Evolutionary conservation across 805 yeast species (phyloP).

Genomic region (Candida berthetii): DNA sequence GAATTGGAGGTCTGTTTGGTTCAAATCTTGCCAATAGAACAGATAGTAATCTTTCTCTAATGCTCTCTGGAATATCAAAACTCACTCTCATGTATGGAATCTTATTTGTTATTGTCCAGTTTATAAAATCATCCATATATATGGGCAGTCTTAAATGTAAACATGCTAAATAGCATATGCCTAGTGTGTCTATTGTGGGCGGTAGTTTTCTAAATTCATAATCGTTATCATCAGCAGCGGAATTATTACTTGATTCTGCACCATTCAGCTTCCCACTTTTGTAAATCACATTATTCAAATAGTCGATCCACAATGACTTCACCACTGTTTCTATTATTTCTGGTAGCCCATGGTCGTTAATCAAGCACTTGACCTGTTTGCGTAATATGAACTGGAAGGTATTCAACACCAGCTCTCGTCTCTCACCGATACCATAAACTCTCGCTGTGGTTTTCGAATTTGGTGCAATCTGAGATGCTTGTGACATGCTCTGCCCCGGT

Average conservation of each 20-base stretch:
- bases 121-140: slow-evolving; percentile 40
- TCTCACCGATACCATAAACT: slow-evolving; percentile 41
- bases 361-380: slow-evolving; percentile 37
- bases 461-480: slow-evolving; percentile 22
- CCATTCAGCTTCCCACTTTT: not conserved
- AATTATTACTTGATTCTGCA: slow-evolving; percentile 3
- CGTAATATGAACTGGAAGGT: slow-evolving; percentile 46
- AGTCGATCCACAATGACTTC: slow-evolving; percentile 30
- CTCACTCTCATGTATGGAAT: slow-evolving; percentile 43
- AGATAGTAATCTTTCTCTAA: slow-evolving; percentile 32
- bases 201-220: slow-evolving; percentile 6
- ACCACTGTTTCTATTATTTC: slow-evolving; percentile 23
- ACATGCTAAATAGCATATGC: slow-evolving; percentile 46
- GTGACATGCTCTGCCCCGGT: slow-evolving; percentile 34
- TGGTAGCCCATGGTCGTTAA: slow-evolving; percentile 25
- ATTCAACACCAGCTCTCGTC: slow-evolving; percentile 34
- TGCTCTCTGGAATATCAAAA: slow-evolving; percentile 30
- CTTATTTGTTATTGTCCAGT: slow-evolving; percentile 32
- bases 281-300: slow-evolving; percentile 10
- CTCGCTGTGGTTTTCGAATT: slow-evolving; percentile 13
- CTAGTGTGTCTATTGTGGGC: slow-evolving; percentile 12
- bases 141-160: slow-evolving; percentile 42
- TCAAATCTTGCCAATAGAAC: slow-evolving; percentile 30
- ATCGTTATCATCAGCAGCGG: slow-evolving; percentile 11
- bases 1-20: slow-evolving; percentile 32